A percentile compares a stretch with the other conserved stretches of the same genome.
Evolutionary conservation across 2,329 filamentous ascomycete genomes (phyloP).

Genomic region (Fusarium sp.): DNA sequence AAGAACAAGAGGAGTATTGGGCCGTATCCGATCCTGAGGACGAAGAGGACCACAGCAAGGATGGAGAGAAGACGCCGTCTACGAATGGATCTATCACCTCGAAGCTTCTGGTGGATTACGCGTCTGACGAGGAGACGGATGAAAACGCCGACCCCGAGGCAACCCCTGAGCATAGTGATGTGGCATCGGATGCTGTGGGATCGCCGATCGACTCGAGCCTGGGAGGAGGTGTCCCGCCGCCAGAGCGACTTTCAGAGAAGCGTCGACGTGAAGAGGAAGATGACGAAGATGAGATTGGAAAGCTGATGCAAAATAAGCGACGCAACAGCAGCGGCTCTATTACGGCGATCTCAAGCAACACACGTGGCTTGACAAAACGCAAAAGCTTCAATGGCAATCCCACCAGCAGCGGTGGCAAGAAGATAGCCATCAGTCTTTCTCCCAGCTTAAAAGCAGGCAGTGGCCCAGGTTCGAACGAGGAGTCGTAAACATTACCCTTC

Average conservation of each 20-base stretch:
- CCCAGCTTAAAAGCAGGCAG: constrained; percentile 58
- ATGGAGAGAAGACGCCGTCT: constrained; percentile 51
- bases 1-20: constrained; percentile 93
- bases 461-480: constrained; percentile 54
- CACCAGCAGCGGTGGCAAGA: constrained; percentile 59
- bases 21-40: constrained; percentile 90
- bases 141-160: constrained; percentile 68
- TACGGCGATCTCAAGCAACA: constrained; percentile 53
- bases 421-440: constrained; percentile 70
- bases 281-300: constrained; percentile 93
- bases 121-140: constrained; percentile 84
- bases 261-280: constrained; percentile 87
- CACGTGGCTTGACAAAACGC: constrained; percentile 51
- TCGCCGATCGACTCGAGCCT: constrained; percentile 45
- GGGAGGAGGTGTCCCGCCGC: constrained; percentile 63
- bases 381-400: constrained; percentile 58
- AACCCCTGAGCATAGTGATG: constrained; percentile 46
- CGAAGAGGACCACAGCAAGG: constrained; percentile 65
- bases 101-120: constrained; percentile 89
- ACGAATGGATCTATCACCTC: constrained; percentile 72
- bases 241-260: constrained; percentile 87
- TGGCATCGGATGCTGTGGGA: constrained; percentile 51
- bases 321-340: constrained; percentile 68
- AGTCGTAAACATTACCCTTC: constrained; percentile 49
- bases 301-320: constrained; percentile 76